Conservation (phyloP, 108 stramenopile genomes). For the Seminavis robusta region DNA sequence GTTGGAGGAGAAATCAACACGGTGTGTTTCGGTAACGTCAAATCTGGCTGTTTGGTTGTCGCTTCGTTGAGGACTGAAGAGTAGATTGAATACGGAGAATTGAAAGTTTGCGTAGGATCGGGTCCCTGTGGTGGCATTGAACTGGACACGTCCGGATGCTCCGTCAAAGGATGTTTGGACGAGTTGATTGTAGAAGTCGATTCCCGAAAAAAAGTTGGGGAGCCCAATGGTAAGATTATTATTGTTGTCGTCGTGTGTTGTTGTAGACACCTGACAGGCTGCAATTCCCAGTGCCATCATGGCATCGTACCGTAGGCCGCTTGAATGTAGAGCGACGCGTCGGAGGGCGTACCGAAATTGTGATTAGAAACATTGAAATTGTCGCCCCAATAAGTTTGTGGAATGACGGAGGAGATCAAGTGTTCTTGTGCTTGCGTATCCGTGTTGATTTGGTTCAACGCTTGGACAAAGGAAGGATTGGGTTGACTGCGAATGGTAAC, state of each 20-base stretch:
- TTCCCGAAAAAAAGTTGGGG: conserved; percentile 17
- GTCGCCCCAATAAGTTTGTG: too few relatives aligned
- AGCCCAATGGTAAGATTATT: conserved; percentile 7
- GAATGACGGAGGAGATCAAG: too few relatives aligned
- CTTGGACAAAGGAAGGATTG: too few relatives aligned
- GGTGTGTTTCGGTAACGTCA: too few relatives aligned
- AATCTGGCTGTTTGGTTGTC: conserved; percentile 7
- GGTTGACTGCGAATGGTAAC: too few relatives aligned
- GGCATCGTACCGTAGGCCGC: too few relatives aligned
- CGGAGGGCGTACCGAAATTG: too few relatives aligned
- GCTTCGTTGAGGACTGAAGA: conserved; percentile 19
- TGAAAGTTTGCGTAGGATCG: conserved; percentile 24
- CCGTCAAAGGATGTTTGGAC: conserved; percentile 38
- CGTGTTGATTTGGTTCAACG: too few relatives aligned
- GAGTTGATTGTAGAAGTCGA: conserved; percentile 29
- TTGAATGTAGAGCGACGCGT: too few relatives aligned
- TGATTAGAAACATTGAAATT: too few relatives aligned
- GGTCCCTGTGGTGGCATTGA: conserved; percentile 40
- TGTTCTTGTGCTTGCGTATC: too few relatives aligned
- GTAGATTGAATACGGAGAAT: conserved; percentile 32
- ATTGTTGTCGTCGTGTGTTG: neutral
- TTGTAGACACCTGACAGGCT: conserved; percentile 23
- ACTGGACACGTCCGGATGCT: conserved; percentile 25
- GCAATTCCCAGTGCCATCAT: conserved; percentile 50
- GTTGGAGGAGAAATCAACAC: too few relatives aligned